phyloP scores from a whole-genome alignment of 768 basidiomycete species.

The Hebeloma cylindrosporum region DNA sequence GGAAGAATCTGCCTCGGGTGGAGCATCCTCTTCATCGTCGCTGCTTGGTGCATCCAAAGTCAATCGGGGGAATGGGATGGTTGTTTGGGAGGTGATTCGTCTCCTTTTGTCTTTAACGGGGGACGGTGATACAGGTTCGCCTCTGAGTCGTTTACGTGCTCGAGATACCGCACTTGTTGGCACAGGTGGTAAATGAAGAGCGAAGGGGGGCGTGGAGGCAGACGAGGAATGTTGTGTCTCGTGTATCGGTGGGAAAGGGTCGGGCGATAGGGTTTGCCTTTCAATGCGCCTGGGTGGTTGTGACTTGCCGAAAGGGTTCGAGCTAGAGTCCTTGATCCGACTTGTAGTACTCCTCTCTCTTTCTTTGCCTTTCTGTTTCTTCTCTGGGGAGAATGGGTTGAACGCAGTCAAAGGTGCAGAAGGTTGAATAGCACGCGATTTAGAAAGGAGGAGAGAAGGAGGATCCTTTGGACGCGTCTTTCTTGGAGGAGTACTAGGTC shows the following conservation, averaged over 20 bases:
- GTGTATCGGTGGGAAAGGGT: slow-evolving; percentile 37
- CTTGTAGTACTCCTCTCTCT: slow-evolving; percentile 17
- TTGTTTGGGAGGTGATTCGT: slow-evolving; percentile 47
- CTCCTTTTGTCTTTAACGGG: slow-evolving; percentile 75
- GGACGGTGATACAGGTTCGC: slow-evolving; percentile 82
- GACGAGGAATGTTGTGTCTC: slow-evolving; percentile 25
- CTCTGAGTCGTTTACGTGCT: slow-evolving; percentile 78
- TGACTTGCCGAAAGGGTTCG: slow-evolving; percentile 40
- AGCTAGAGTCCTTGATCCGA: slow-evolving; percentile 19
- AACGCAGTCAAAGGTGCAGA: slow-evolving; percentile 54
- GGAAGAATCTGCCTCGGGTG: slow-evolving; percentile 35
- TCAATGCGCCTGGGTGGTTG: slow-evolving; percentile 41
- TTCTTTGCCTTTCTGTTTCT: slow-evolving; percentile 53
- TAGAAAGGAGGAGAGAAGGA: slow-evolving; percentile 41
- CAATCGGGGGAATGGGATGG: slow-evolving; percentile 37
- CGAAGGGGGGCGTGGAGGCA: slow-evolving; percentile 8
- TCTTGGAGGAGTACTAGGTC: slow-evolving; percentile 41
- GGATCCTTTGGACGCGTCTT: slow-evolving; percentile 31
- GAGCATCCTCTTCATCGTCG: slow-evolving; percentile 28
- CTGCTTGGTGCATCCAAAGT: slow-evolving; percentile 16
- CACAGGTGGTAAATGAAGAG: slow-evolving; percentile 16
- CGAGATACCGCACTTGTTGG: slow-evolving; percentile 53
- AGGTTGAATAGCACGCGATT: slow-evolving; percentile 50
- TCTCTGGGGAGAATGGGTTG: slow-evolving; percentile 81
- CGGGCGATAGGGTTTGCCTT: slow-evolving; percentile 37